Evolutionary conservation across 768 basidiomycete genomes (phyloP), one percentile per base, ranked within the genome.

Genomic region (Punctularia strigosozonata): DNA sequence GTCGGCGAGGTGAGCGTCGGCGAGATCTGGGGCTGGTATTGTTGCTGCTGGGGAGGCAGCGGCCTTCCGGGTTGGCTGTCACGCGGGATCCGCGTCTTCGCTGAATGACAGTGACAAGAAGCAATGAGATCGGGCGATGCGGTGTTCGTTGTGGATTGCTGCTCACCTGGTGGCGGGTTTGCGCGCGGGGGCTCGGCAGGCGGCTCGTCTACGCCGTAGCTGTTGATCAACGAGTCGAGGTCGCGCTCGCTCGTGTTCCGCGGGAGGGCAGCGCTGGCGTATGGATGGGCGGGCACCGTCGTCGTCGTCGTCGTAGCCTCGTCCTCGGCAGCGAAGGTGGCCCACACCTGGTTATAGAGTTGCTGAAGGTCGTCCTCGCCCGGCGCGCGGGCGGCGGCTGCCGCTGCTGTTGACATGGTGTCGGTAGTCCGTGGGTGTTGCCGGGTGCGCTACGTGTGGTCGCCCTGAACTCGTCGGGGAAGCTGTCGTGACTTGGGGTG

Each of bases 331-430:
- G 56, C 45, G 48, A 81, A 85, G 21, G 71, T 73, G 32, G 72
- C 73, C 64, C 78, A 77, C 17, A 85, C 81, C 54, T 82, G 77
- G 45, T 83, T 72, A 56, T 84, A 86, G 31, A 86, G 69, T 41
- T 69, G 66, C 47, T 82, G 77, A 4, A 85, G 67, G 51, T 84
- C 81, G 49, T 76, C 75, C 44, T 84, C 82, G 26, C 71, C 71
- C 3, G 77, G 73, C 33, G 33, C 10, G 18, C 13, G 8, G 10
- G 33, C 13, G 20, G 33, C 10, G 10, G 10, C 10, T 10, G 28
- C 18, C 10, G 33, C 33, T 19, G 33, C 33, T 10, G 59, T 43
- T 20, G 65, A 60, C 65, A 68, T 66, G 12, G 10, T 10, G 10
- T 10, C 28, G 15, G 15, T 15, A 10, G 15, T 15, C 12, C 28